Percentiles rank a stretch among this genome's conserved stretches.
phyloP scores from a whole-genome alignment of 1,284 basidiomycete species.

The Ceratobasidium sp. region DNA sequence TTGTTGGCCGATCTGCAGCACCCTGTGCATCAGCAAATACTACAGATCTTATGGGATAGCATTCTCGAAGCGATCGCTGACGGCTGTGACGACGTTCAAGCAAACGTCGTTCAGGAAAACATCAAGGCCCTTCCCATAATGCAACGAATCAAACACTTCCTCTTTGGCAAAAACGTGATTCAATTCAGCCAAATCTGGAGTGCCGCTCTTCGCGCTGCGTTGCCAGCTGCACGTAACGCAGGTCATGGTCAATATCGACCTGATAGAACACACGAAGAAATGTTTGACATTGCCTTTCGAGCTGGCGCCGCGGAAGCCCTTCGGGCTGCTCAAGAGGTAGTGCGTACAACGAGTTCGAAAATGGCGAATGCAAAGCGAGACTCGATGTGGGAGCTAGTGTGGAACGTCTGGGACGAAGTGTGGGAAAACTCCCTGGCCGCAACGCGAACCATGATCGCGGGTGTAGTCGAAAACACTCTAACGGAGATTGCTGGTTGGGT shows the following conservation, averaged over 20 bases:
- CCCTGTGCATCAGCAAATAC: conserved; percentile 13
- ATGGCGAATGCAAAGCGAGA: conserved; percentile 10
- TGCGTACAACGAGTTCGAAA: neutral
- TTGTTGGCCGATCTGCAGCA: neutral
- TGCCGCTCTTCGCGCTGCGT: conserved; percentile 6
- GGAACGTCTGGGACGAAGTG: conserved; percentile 14
- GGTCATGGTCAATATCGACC: conserved; percentile 11
- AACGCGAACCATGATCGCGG: conserved; percentile 8
- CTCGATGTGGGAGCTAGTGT: conserved; percentile 21
- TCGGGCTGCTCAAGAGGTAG: conserved; percentile 7
- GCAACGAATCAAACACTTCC: conserved; percentile 4
- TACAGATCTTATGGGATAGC: conserved; percentile 22
- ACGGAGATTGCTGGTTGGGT: conserved; percentile 3
- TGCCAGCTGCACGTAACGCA: conserved; percentile 15
- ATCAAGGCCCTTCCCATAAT: neutral
- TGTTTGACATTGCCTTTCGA: conserved; percentile 11
- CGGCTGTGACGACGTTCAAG: conserved; percentile 1
- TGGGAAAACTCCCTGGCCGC: neutral
- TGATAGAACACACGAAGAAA: conserved; percentile 6
- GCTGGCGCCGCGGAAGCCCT: conserved; percentile 16
- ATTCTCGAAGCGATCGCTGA: conserved; percentile 19
- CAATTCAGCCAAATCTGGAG: conserved; percentile 26
- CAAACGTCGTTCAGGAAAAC: neutral
- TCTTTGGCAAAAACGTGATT: conserved; percentile 28
- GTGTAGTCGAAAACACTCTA: neutral